phyloP scores from a whole-genome alignment of 345 rosid genomes.

The Zanthoxylum bungeanum region DNA sequence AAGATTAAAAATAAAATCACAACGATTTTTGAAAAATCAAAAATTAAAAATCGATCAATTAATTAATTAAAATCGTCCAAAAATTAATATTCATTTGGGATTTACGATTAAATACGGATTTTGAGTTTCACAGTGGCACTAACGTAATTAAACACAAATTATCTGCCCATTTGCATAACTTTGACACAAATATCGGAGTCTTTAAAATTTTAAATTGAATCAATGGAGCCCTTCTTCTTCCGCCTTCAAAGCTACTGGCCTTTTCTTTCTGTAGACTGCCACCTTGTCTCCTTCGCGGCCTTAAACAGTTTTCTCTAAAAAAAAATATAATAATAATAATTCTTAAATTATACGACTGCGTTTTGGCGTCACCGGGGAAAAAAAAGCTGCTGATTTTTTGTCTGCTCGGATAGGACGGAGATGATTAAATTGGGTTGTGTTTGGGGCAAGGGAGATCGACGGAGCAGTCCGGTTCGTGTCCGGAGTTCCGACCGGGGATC shows the following conservation, averaged over 20 bases:
- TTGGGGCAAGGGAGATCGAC: constrained; percentile 38
- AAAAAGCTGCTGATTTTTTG: constrained; percentile 3
- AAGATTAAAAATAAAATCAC: too few species aligned
- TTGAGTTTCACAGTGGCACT: constrained; percentile 3
- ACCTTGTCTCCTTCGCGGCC: constrained; percentile 29
- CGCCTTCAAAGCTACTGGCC: too few species aligned
- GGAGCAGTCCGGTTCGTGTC: constrained; percentile 21
- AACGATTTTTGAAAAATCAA: too few species aligned
- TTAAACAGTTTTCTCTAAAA: constrained; percentile 2
- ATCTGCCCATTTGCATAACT: neutral
- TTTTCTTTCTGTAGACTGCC: neutral
- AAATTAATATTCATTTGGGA: too few species aligned
- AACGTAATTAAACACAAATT: constrained; percentile 5
- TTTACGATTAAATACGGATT: too few species aligned
- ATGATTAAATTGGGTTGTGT: constrained; percentile 62
- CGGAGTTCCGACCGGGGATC: constrained; percentile 34
- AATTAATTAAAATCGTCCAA: too few species aligned
- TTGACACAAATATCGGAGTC: neutral
- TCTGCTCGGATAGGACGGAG: constrained; percentile 18
- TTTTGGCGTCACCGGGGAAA: constrained; percentile 5
- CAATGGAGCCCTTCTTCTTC: too few species aligned
- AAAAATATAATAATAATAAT: too few species aligned
- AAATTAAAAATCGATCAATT: too few species aligned
- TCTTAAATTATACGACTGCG: too few species aligned
- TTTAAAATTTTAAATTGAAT: too few species aligned